These are phyloP conservation scores for Anthracocystis setariae DNA, from an alignment of 1,284 basidiomycete species.

Conservation along the genomic window DNA sequence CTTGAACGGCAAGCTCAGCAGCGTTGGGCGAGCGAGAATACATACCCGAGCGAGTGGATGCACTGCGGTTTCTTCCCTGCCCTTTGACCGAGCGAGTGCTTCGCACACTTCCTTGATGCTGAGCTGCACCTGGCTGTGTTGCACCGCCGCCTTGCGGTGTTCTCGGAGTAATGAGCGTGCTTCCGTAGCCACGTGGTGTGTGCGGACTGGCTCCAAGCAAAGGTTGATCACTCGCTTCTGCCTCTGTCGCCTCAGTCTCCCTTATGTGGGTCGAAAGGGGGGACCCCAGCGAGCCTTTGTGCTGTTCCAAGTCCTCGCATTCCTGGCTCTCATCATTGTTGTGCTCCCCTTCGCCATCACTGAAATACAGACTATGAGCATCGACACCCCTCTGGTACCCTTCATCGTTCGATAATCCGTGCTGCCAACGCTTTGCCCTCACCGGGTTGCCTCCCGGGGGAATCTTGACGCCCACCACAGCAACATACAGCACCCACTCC, in stretches of 20 bases:
- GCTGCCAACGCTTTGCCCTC: slow-evolving; percentile 40
- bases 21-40: slow-evolving; percentile 30
- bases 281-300: slow-evolving; percentile 7
- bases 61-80: slow-evolving; percentile 28
- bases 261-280: slow-evolving; percentile 16
- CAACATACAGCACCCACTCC: slow-evolving; percentile 51
- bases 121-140: not conserved
- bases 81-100: slow-evolving; percentile 15
- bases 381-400: slow-evolving; percentile 35
- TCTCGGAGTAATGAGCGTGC: slow-evolving; percentile 12
- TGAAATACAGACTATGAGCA: slow-evolving; percentile 33
- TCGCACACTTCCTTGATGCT: slow-evolving; percentile 17
- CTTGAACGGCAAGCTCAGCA: slow-evolving; percentile 28
- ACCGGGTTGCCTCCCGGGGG: slow-evolving; percentile 46
- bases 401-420: slow-evolving; percentile 28
- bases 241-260: not conserved
- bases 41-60: slow-evolving; percentile 28
- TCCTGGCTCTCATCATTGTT: not conserved
- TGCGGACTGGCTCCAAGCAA: slow-evolving; percentile 19
- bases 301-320: slow-evolving; percentile 13
- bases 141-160: slow-evolving; percentile 25
- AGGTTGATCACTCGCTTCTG: slow-evolving; percentile 25
- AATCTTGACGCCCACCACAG: slow-evolving; percentile 49
- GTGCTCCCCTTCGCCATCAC: slow-evolving; percentile 18
- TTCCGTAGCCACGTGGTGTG: slow-evolving; percentile 28